phyloP scores from a whole-genome alignment of 2,329 filamentous ascomycete species.

The Aspergillus sp. region DNA sequence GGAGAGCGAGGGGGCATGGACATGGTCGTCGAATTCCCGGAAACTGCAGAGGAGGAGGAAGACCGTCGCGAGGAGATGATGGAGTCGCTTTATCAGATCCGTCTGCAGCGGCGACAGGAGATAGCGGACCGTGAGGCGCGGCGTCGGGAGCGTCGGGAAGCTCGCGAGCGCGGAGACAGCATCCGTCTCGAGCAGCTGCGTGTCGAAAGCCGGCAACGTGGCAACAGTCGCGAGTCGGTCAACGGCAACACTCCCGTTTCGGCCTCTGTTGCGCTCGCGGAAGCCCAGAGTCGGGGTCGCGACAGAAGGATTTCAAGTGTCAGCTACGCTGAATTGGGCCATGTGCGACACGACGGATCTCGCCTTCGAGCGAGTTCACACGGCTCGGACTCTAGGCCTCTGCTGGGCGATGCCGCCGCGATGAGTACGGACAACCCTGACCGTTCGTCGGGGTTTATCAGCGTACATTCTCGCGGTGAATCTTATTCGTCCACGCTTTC shows the following conservation, averaged over 20 bases:
- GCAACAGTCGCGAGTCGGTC: slow-evolving; percentile 32
- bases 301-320: slow-evolving; percentile 54
- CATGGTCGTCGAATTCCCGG: slow-evolving; percentile 82
- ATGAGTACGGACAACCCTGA: slow-evolving; percentile 35
- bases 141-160: slow-evolving; percentile 71
- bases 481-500: slow-evolving; percentile 44
- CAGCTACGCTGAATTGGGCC: slow-evolving; percentile 52
- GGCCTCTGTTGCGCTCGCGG: slow-evolving; percentile 46
- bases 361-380: slow-evolving; percentile 52
- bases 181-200: slow-evolving; percentile 68
- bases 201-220: slow-evolving; percentile 59
- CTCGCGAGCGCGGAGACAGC: slow-evolving; percentile 71
- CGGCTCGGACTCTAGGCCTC: slow-evolving; percentile 53
- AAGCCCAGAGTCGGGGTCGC: slow-evolving; percentile 49
- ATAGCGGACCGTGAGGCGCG: slow-evolving; percentile 77
- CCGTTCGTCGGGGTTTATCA: slow-evolving; percentile 34
- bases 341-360: slow-evolving; percentile 55
- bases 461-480: slow-evolving; percentile 36
- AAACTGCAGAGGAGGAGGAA: slow-evolving; percentile 79
- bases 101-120: slow-evolving; percentile 74
- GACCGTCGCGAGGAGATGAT: slow-evolving; percentile 82
- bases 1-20: slow-evolving; percentile 93
- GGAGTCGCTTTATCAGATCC: slow-evolving; percentile 89
- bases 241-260: slow-evolving; percentile 42
- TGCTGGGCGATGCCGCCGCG: slow-evolving; percentile 45